A percentile compares a stretch with the other conserved stretches of the same genome.
Conservation (phyloP, 371 early-diverging fungal genomes). For the Mortierella sp. region DNA sequence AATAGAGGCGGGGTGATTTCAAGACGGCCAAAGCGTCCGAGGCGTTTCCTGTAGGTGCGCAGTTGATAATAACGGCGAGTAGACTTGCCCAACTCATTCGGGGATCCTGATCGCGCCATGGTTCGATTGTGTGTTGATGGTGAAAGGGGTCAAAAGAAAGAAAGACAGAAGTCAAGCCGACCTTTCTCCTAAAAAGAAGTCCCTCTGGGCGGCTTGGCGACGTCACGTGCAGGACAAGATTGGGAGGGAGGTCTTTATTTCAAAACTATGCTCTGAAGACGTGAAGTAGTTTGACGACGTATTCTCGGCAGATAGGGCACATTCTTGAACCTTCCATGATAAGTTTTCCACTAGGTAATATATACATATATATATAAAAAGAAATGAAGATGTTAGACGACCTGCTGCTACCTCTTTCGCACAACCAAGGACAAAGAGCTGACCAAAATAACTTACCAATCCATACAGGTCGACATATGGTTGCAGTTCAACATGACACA, state of each 20-base stretch:
- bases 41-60: neutral
- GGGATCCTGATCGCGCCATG: conserved; percentile 60
- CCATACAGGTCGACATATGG: conserved; percentile 58
- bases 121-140: conserved; percentile 19
- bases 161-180: neutral
- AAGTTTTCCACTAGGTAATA: conserved; percentile 37
- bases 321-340: conserved; percentile 55
- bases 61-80: neutral
- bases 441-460: conserved; percentile 33
- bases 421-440: neutral
- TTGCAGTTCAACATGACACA: conserved; percentile 58
- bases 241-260: too few relatives aligned
- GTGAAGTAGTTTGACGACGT: conserved; percentile 46
- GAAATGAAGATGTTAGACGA: neutral
- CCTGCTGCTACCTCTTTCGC: neutral
- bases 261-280: conserved; percentile 48
- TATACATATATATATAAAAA: too few relatives aligned
- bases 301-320: conserved; percentile 56
- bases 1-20: neutral
- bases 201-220: neutral
- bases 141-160: conserved; percentile 11
- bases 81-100: conserved; percentile 57
- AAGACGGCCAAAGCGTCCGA: neutral
- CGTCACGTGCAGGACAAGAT: neutral
- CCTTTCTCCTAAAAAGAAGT: conserved; percentile 1